These are phyloP conservation scores for Dendrothele bispora DNA, from an alignment of 768 basidiomycete species.

Conservation along the genomic window DNA sequence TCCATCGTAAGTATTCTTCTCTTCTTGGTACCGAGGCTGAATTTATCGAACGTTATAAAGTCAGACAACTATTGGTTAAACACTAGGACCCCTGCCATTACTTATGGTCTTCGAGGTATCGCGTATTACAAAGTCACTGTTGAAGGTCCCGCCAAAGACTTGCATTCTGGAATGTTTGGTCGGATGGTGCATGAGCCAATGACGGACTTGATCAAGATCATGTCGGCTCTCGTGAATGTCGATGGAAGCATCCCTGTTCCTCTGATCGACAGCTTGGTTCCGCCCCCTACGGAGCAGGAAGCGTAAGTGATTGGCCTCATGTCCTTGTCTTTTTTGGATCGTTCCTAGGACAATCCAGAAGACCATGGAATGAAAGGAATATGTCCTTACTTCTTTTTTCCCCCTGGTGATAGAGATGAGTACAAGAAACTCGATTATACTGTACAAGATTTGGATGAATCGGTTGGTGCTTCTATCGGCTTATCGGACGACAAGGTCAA, in stretches of 20 bases:
- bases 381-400: too few relatives aligned
- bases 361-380: too few relatives aligned
- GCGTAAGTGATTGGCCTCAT: constrained; percentile 43
- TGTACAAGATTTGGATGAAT: constrained; percentile 53
- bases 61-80: constrained; percentile 75
- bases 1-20: constrained; percentile 52
- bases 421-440: constrained; percentile 61
- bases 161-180: constrained; percentile 71
- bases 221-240: constrained; percentile 67
- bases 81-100: constrained; percentile 52
- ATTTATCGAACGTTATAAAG: constrained; percentile 28
- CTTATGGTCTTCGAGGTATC: constrained; percentile 69
- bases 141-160: constrained; percentile 61
- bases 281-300: constrained; percentile 58
- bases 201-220: constrained; percentile 70
- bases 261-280: constrained; percentile 68
- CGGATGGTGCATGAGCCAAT: constrained; percentile 71
- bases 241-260: constrained; percentile 69
- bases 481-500: constrained; percentile 49
- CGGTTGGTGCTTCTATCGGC: constrained; percentile 51
- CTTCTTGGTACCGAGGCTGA: background rate
- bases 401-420: constrained; percentile 42
- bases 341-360: background rate
- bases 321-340: too few relatives aligned
- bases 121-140: constrained; percentile 64